Evolutionary conservation across 2,329 filamentous ascomycete genomes (phyloP), one percentile per base, ranked within the genome.

Genomic region (Berkeleyomyces rouxiae): DNA sequence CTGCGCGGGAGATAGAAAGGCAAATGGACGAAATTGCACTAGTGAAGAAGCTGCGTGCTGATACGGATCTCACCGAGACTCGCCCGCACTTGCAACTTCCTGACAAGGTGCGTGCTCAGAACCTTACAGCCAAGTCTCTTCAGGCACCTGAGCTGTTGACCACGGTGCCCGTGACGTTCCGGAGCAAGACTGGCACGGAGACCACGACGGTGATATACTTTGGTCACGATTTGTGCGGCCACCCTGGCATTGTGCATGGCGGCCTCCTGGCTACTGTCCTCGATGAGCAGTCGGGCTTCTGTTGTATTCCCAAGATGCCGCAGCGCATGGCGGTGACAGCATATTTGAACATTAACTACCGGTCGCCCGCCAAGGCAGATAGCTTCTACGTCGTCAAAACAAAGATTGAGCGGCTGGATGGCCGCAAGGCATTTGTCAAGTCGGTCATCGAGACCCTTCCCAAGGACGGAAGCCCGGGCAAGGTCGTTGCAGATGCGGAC

Each of bases 351-450:
- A 77, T 87, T 68, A 86, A 95, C 72, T 99, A 96, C 74, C 84
- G 86, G 68, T 83, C 82, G 66, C 93, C 93, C 4, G 86, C 87
- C 55, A 83, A 82, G 68, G 90, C 90, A 4, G 82, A 83, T 23
- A 81, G 82, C 65, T 93, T 87, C 70, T 77, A 95, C 39, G 88
- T 95, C 53, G 75, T 97, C 65, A 80, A 81, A 66, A 91, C 89
- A 4, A 82, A 83, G 70, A 96, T 91, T 33, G 85, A 82, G 7
- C 90, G 87, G 75, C 87, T 92, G 1, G 90, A 97, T 70, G 92
- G 93, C 1, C 80, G 93, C 66, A 97, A 97, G 77, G 92, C 90
- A 7, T 96, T 90, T 90, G 90, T 96, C 0, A 86, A 88, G 74
- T 92, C 91, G 70, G 82, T 83, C 68, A 85, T 97, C 68, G 90